These are phyloP conservation scores for Aegilops bicornis DNA, from an alignment of 176 grass and related monocot species.

Conservation along the genomic window DNA sequence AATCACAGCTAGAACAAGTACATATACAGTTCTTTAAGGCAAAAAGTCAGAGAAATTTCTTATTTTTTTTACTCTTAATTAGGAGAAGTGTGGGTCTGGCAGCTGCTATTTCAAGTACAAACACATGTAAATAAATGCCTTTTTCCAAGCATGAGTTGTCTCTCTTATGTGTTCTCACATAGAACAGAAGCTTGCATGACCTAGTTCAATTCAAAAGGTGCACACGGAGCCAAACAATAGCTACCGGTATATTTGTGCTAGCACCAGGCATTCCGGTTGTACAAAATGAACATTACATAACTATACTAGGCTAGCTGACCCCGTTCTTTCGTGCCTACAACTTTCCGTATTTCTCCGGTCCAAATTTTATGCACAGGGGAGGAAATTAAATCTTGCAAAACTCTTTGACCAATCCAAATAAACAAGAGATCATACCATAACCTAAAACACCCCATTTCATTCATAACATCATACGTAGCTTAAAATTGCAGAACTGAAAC, in stretches of 20 bases:
- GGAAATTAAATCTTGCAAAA: neutral
- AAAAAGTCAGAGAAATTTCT: too few relatives aligned
- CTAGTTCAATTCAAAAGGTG: neutral
- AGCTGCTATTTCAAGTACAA: too few relatives aligned
- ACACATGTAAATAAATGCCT: too few relatives aligned
- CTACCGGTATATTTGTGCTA: neutral
- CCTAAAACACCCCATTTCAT: neutral
- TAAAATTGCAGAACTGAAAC: neutral
- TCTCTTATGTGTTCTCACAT: too few relatives aligned
- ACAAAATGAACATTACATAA: neutral
- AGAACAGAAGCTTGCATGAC: neutral
- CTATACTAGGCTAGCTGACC: neutral
- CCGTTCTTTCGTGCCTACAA: neutral
- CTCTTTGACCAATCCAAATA: neutral
- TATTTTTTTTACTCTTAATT: too few relatives aligned
- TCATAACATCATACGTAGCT: neutral
- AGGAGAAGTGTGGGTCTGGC: too few relatives aligned
- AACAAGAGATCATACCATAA: neutral
- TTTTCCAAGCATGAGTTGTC: too few relatives aligned
- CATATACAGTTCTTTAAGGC: too few relatives aligned
- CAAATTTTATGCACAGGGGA: neutral
- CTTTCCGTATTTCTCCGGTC: neutral
- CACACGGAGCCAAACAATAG: neutral
- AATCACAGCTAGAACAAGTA: too few relatives aligned
- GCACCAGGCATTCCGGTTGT: constrained; percentile 6